These are phyloP conservation scores for Chalaropsis thielavioides DNA, from an alignment of 2,329 filamentous ascomycete genomes.

Conservation along the genomic window DNA sequence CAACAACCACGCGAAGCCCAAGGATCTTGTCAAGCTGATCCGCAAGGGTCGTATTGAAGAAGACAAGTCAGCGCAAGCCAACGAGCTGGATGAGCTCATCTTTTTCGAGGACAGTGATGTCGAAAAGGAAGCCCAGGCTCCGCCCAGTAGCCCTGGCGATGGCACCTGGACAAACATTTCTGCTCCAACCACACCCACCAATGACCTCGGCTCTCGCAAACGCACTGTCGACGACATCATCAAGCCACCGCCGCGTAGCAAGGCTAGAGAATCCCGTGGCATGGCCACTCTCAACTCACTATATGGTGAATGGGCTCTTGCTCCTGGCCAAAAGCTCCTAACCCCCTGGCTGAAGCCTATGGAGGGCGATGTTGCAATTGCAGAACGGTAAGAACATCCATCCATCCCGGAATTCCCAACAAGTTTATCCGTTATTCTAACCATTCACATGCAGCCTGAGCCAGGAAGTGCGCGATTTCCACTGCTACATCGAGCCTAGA, in stretches of 20 bases:
- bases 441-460: too few relatives aligned
- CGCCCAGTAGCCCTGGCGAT: constrained; percentile 7
- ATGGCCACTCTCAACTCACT: constrained; percentile 38
- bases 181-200: constrained; percentile 18
- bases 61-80: constrained; percentile 36
- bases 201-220: constrained; percentile 51
- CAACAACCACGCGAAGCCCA: constrained; percentile 49
- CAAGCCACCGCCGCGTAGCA: constrained; percentile 41
- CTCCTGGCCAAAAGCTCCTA: constrained; percentile 24
- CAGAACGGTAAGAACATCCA: too few relatives aligned
- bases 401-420: too few relatives aligned
- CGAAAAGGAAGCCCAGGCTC: constrained; percentile 26
- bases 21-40: constrained; percentile 80
- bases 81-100: constrained; percentile 70
- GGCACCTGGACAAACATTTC: constrained; percentile 16
- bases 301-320: constrained; percentile 37
- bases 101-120: constrained; percentile 59
- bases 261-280: constrained; percentile 23
- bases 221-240: constrained; percentile 58
- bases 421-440: too few relatives aligned
- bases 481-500: constrained; percentile 65
- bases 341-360: constrained; percentile 39
- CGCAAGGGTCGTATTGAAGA: constrained; percentile 66
- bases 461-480: constrained; percentile 82
- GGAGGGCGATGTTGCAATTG: not conserved